These are phyloP conservation scores for Paradendryphiella salina DNA, from an alignment of 2,329 filamentous ascomycete genomes.

Conservation along the genomic window DNA sequence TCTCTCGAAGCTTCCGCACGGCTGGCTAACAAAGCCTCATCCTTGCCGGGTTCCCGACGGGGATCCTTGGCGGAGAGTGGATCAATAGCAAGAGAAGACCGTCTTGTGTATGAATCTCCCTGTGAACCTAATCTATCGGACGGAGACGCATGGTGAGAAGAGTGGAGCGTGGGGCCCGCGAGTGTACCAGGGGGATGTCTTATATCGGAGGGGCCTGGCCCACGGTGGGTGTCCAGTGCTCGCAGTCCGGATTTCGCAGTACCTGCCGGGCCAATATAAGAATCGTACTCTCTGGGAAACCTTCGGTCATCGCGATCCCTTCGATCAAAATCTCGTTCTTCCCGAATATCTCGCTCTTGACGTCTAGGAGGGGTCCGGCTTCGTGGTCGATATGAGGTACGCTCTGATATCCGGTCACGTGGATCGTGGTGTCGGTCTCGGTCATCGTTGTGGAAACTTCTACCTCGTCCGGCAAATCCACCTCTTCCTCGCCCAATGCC, in stretches of 20 bases:
- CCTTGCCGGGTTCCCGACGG: constrained; percentile 49
- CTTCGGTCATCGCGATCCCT: constrained; percentile 49
- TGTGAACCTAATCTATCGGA: constrained; percentile 39
- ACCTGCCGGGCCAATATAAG: constrained; percentile 44
- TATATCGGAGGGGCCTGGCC: constrained; percentile 31
- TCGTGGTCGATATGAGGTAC: constrained; percentile 60
- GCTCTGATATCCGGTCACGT: constrained; percentile 39
- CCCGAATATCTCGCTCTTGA: constrained; percentile 54
- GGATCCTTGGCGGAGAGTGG: constrained; percentile 38
- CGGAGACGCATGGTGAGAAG: constrained; percentile 38
- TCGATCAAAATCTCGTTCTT: constrained; percentile 47
- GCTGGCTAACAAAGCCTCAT: constrained; percentile 51
- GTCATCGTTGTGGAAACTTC: constrained; percentile 52
- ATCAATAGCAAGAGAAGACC: constrained; percentile 45
- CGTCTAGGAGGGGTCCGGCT: constrained; percentile 64
- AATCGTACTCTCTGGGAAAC: constrained; percentile 53
- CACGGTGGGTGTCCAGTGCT: constrained; percentile 38
- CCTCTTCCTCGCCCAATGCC: constrained; percentile 58
- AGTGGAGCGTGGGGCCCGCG: constrained; percentile 40
- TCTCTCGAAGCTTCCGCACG: constrained; percentile 53
- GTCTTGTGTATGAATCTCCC: constrained; percentile 42
- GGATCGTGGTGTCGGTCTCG: constrained; percentile 56
- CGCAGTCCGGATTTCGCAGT: constrained; percentile 37
- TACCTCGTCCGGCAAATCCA: constrained; percentile 51
- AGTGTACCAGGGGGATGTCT: constrained; percentile 42